phyloP scores from a whole-genome alignment of 192 early-diverging fungal genomes.

The Backusella tuberculispora region DNA sequence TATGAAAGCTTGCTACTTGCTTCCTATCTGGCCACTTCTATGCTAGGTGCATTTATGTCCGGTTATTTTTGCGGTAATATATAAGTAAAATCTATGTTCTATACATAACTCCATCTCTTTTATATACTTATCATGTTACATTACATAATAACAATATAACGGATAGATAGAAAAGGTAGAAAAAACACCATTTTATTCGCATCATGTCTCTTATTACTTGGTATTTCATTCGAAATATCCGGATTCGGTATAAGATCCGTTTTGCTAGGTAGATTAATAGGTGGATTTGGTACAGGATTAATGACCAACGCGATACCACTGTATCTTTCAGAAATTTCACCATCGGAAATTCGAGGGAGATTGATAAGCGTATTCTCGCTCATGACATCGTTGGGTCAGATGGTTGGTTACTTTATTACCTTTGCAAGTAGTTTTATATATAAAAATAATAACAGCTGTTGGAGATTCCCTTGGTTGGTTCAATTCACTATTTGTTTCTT shows the following conservation, averaged over 20 bases:
- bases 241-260: constrained; percentile 40
- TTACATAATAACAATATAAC: neutral
- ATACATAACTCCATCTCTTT: no score
- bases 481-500: constrained; percentile 68
- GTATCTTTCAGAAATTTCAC: constrained; percentile 65
- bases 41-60: constrained; percentile 31
- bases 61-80: constrained; percentile 29
- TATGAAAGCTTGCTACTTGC: constrained; percentile 24
- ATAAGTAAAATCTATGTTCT: neutral
- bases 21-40: constrained; percentile 33
- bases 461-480: constrained; percentile 71
- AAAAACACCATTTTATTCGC: constrained; percentile 69
- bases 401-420: constrained; percentile 59
- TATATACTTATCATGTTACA: neutral
- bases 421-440: constrained; percentile 43
- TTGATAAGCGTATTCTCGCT: constrained; percentile 85
- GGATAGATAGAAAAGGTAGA: constrained; percentile 52
- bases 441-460: constrained; percentile 42
- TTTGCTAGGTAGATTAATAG: neutral
- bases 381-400: constrained; percentile 83
- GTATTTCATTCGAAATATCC: constrained; percentile 71
- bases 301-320: neutral
- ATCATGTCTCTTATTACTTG: constrained; percentile 68
- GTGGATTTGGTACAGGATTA: neutral
- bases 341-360: constrained; percentile 81